Evolutionary conservation across 2,329 filamentous ascomycete species (phyloP).

Genomic region (Daldinia eschscholtzii): DNA sequence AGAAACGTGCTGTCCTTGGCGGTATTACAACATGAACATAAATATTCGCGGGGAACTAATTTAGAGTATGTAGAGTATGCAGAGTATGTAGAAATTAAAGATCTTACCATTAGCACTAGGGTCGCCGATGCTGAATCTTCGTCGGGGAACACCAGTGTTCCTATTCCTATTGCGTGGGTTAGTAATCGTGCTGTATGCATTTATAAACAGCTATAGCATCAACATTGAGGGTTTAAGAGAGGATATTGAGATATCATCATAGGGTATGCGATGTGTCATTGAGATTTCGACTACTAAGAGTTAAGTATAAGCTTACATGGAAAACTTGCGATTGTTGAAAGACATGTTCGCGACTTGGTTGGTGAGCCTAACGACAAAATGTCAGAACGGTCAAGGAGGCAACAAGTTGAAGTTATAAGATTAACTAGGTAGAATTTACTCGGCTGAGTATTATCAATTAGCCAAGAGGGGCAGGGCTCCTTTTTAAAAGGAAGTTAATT

Average conservation of each 20-base stretch:
- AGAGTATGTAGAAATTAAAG: slow-evolving; percentile 21
- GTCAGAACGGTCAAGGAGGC: slow-evolving; percentile 6
- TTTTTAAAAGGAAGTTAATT: slow-evolving; percentile 22
- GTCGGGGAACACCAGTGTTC: slow-evolving; percentile 72
- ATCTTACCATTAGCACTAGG: slow-evolving; percentile 67
- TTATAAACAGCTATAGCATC: background rate
- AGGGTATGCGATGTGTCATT: slow-evolving; percentile 2
- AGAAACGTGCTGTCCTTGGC: slow-evolving; percentile 43
- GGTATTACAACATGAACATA: slow-evolving; percentile 39
- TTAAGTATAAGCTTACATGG: slow-evolving; percentile 58
- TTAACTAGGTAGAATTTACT: slow-evolving; percentile 21
- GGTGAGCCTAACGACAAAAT: slow-evolving; percentile 14
- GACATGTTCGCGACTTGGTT: slow-evolving; percentile 55
- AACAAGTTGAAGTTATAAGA: slow-evolving; percentile 7
- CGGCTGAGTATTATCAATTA: slow-evolving; percentile 8
- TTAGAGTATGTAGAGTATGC: slow-evolving; percentile 12
- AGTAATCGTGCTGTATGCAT: slow-evolving; percentile 23
- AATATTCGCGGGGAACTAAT: slow-evolving; percentile 15
- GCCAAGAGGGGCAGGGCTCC: slow-evolving; percentile 21
- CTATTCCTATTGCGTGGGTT: slow-evolving; percentile 60
- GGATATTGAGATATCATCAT: background rate
- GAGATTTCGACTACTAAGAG: slow-evolving; percentile 10
- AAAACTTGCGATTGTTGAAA: slow-evolving; percentile 72
- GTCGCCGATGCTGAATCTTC: slow-evolving; percentile 71
- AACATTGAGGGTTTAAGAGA: slow-evolving; percentile 6